Evolutionary conservation across 2,329 filamentous ascomycete species (phyloP).

Genomic region (Ambrosiella xylebori): DNA sequence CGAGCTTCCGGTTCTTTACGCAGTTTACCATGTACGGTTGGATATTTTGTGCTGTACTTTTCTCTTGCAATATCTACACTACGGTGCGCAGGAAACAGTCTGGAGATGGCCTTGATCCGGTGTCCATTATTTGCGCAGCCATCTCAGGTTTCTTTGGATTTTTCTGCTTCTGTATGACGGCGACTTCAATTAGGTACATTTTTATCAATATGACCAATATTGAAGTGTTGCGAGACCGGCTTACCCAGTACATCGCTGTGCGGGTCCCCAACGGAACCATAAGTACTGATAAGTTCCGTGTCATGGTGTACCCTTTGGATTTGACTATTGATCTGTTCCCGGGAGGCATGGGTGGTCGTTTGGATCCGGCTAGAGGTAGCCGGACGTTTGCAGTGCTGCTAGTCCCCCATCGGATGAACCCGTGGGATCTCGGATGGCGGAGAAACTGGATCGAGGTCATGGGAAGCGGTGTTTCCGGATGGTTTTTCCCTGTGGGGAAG

Average conservation of each 20-base stretch:
- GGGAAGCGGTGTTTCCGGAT: slow-evolving; percentile 54
- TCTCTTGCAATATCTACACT: slow-evolving; percentile 48
- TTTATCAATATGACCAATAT: slow-evolving; percentile 68
- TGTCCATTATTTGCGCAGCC: slow-evolving; percentile 49
- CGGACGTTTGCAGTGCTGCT: slow-evolving; percentile 66
- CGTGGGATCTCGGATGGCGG: slow-evolving; percentile 58
- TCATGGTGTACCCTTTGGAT: slow-evolving; percentile 41
- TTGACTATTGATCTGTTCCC: slow-evolving; percentile 9
- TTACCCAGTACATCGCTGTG: slow-evolving; percentile 58
- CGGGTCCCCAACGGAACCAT: slow-evolving; percentile 38
- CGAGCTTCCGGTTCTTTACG: slow-evolving; percentile 76
- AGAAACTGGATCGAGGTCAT: slow-evolving; percentile 67
- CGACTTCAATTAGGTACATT: slow-evolving; percentile 53
- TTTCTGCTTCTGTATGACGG: slow-evolving; percentile 65
- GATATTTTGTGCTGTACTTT: slow-evolving; percentile 45
- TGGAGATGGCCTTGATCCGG: slow-evolving; percentile 30
- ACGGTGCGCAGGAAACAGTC: slow-evolving; percentile 35
- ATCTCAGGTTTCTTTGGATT: slow-evolving; percentile 57
- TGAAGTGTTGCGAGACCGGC: slow-evolving; percentile 50
- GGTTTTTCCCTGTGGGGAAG: slow-evolving; percentile 55
- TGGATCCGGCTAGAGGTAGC: slow-evolving; percentile 37
- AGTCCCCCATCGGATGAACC: slow-evolving; percentile 60
- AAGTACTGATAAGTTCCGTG: slow-evolving; percentile 22
- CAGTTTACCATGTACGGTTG: slow-evolving; percentile 67
- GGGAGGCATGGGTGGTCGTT: slow-evolving; percentile 24